phyloP scores from a whole-genome alignment of 306 rosid genomes.

The Pueraria montana region DNA sequence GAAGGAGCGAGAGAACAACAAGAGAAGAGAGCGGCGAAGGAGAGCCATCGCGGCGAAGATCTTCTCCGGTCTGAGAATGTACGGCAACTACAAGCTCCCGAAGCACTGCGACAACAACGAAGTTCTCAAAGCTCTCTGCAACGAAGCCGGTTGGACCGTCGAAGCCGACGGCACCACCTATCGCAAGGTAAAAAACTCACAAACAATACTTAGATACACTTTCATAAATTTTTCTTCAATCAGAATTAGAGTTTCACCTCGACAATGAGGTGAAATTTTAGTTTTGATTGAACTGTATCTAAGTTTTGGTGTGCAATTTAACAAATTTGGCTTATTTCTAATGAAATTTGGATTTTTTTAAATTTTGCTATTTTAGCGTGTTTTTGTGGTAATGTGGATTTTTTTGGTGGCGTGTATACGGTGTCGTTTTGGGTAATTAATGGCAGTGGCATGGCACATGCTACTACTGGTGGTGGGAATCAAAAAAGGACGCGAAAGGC shows the following conservation, averaged over 20 bases:
- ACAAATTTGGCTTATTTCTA: too few relatives aligned
- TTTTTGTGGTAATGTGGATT: neutral
- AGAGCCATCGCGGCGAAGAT: slow-evolving; percentile 92
- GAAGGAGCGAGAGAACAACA: slow-evolving; percentile 96
- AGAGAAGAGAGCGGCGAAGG: slow-evolving; percentile 80
- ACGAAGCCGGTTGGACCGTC: slow-evolving; percentile 90
- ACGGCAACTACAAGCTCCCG: slow-evolving; percentile 88
- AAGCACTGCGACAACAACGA: slow-evolving; percentile 97
- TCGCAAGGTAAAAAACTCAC: slow-evolving; percentile 66
- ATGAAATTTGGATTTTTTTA: neutral
- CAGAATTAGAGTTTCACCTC: too few relatives aligned
- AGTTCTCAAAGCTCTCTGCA: slow-evolving; percentile 92
- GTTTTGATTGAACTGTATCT: too few relatives aligned
- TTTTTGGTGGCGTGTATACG: slow-evolving; percentile 15
- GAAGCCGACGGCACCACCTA: slow-evolving; percentile 92
- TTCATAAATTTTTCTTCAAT: too few relatives aligned
- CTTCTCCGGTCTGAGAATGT: slow-evolving; percentile 83
- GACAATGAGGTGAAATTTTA: too few relatives aligned
- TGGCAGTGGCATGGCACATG: slow-evolving; percentile 43
- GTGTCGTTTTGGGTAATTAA: neutral
- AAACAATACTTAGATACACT: too few relatives aligned
- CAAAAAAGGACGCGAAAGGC: slow-evolving; percentile 35
- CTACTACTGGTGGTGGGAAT: slow-evolving; percentile 39
- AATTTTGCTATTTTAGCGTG: neutral
- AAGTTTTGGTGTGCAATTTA: too few relatives aligned